Evolutionary conservation across 305 asterid genomes (phyloP).

Genomic region (Ajuga reptans): DNA sequence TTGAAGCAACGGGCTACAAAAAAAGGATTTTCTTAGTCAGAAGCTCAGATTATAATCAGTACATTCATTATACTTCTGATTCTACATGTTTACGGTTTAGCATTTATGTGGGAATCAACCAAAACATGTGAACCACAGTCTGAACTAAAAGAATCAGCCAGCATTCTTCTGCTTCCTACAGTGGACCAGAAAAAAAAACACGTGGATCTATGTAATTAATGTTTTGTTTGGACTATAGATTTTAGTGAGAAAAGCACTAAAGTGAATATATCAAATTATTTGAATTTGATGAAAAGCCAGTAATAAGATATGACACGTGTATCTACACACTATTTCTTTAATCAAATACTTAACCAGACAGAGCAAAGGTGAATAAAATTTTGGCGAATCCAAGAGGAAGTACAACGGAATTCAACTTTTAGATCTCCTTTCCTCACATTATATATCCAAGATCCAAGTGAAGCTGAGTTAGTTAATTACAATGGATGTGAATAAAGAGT

Average conservation of each 20-base stretch:
- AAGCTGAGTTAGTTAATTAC: background rate
- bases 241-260: background rate
- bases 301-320: background rate
- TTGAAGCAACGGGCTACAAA: slow-evolving; percentile 68
- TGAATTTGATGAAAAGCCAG: background rate
- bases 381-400: background rate
- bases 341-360: background rate
- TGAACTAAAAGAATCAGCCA: background rate
- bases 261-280: background rate
- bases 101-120: background rate
- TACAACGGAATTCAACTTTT: background rate
- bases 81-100: background rate
- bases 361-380: background rate
- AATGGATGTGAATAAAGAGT: background rate
- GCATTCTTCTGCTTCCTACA: background rate
- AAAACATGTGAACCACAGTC: background rate
- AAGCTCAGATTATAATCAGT: slow-evolving; percentile 3
- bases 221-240: background rate
- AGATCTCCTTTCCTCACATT: background rate
- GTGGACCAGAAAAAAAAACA: background rate
- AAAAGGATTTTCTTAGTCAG: background rate
- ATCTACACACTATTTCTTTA: background rate
- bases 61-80: background rate
- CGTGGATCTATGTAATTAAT: background rate
- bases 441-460: background rate